Base-by-base conservation (phyloP, 345 rosid genomes). In the Boechera stricta region DNA sequence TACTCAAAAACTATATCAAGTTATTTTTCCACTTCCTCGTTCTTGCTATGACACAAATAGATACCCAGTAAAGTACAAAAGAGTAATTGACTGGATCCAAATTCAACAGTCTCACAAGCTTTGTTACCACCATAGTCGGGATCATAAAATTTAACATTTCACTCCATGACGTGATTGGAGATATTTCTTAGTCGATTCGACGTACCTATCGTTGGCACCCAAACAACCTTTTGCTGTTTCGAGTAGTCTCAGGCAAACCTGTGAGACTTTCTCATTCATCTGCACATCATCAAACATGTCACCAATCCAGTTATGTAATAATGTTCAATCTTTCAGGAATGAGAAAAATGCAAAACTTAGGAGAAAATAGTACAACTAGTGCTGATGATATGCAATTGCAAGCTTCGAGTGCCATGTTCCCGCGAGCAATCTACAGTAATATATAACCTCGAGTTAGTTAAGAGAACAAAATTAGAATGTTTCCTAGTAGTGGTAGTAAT, bases 371-470 rank as follows among this genome's bases (percentile, higher is more conserved):
- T 86, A 94, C 98, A 68, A 72, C 73, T 80, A 90, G 81, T 52
- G 94, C 85, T 12, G 86, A 82, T 71, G 87, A 89, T 67, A 94
- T 83, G 80, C 88, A 90, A 81, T 91, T 90, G 86, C 96, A 91
- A 79, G 97, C 91, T 84, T 91, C 98, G 9, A 94, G 96, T 1
- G 98, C 96, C 87, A 91, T 78, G 76, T 71, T 81, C 79, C 98
- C 97, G 21, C 90, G 87, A 63, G 79, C 74, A 69, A 81, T 84
- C 98, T 91, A 76, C n/a, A 64, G 48, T 74, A 13, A 31, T 16
- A 49, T 53, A 16, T 12, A 59, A 52, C 31, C 49, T 71, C 7
- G 2, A 15, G 51, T 38, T 58, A 21, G 16, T 29, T 57, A 29
- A 29, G 39, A 49, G 57, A 59, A 21, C 72, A 61, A 64, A 31